Evolutionary conservation across 2,329 filamentous ascomycete species (phyloP).

Genomic region (Fonsecaea nubica): DNA sequence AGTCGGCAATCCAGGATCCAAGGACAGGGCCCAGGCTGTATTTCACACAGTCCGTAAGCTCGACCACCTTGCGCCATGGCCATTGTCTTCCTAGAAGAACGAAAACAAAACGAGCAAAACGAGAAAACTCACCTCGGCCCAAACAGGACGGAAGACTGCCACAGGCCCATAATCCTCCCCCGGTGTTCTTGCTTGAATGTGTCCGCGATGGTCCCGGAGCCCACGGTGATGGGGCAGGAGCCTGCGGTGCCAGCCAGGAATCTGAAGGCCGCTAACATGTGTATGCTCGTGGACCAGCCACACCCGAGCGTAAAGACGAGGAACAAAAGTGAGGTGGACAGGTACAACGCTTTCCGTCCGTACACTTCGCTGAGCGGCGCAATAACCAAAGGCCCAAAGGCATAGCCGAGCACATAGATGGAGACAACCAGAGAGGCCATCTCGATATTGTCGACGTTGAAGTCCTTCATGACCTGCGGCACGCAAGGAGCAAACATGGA

Average conservation of each 20-base stretch:
- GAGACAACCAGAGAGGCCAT: constrained; percentile 61
- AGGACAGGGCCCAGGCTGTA: constrained; percentile 32
- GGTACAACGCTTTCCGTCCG: constrained; percentile 64
- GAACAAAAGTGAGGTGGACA: constrained; percentile 65
- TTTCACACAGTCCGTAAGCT: no score
- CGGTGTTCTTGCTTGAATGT: constrained; percentile 53
- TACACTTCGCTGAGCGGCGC: constrained; percentile 69
- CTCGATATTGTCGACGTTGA: constrained; percentile 51
- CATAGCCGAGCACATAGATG: constrained; percentile 67
- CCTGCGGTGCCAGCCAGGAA: constrained; percentile 62
- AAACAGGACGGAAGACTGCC: constrained; percentile 45
- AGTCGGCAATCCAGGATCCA: background rate
- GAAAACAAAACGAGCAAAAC: no score
- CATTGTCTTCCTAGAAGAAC: no score
- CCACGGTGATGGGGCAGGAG: constrained; percentile 58
- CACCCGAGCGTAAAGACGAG: constrained; percentile 68
- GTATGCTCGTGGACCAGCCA: constrained; percentile 62
- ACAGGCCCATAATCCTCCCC: constrained; percentile 51
- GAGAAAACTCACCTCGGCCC: constrained; percentile 40
- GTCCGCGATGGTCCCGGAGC: constrained; percentile 55
- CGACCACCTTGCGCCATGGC: no score
- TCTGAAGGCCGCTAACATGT: constrained; percentile 61
- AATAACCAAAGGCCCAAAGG: constrained; percentile 62
- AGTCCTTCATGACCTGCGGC: constrained; percentile 52
- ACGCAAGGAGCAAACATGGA: constrained; percentile 55